Evolutionary conservation across 805 yeast species (phyloP), one percentile per base, ranked within the genome.

Genomic region (Ogataea wickerhamii): DNA sequence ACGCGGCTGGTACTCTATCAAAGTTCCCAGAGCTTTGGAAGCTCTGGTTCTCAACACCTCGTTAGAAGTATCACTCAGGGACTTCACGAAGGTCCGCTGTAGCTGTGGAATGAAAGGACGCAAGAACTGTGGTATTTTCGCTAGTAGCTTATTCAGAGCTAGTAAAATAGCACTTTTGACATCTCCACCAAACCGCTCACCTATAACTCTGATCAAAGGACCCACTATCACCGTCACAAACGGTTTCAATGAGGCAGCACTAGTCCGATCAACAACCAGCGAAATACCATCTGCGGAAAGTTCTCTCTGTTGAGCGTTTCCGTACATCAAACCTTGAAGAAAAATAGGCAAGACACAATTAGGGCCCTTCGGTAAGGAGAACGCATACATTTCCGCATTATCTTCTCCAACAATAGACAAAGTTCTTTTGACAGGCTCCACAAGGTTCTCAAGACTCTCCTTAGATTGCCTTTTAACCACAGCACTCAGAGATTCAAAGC

Each of bases 71-170:
- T 93, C 98, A 36, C 87, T 74, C 48, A 93, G 69, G 2, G 96
- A 85, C 58, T 94, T 84, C 28, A 91, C 95, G 66, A 93, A 93
- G 1, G 98, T 93, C 59, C 99, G 77, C 66, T 93, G 98, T 50
- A 93, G 73, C 67, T 93, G 99, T 6, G 99, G 99, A 63, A 93
- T 78, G 61, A 93, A 93, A 12, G 99, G 98, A 55, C 91, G 78
- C 61, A 93, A 72, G 60, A 87, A 86, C 56, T 83, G 87, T 2
- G 98, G 96, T 51, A 91, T 84, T 68, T 87, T 85, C 18, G 66
- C 66, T 53, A 93, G 78, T 56, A 94, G 67, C 47, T 76, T 76
- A 56, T 83, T 84, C 60, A 94, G 73, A 1, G 98, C 95, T 45
- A 74, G 72, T 55, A 93, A 71, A 50, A 94, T 91, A n/a, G 96